These are phyloP conservation scores for Parmelia sp. DNA, from an alignment of 495 filamentous ascomycete genomes.

Conservation along the genomic window DNA sequence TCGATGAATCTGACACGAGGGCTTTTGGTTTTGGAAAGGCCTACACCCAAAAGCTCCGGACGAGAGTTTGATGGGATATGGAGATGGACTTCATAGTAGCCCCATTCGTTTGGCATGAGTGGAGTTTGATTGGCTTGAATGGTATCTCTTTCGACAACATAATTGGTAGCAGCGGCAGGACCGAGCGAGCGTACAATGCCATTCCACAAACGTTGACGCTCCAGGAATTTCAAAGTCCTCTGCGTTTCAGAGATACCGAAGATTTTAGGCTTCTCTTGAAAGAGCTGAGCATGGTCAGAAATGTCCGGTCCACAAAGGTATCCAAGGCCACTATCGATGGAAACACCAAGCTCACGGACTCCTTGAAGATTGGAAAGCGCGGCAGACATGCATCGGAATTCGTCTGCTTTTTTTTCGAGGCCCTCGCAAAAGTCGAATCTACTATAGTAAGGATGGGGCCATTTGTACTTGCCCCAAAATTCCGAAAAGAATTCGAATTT, in stretches of 20 bases:
- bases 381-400: conserved; percentile 41
- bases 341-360: conserved; percentile 47
- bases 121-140: neutral
- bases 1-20: conserved; percentile 5
- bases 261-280: conserved; percentile 21
- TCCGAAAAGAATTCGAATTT: conserved; percentile 35
- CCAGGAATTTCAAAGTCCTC: neutral
- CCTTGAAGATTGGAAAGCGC: conserved; percentile 39
- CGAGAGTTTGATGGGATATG: neutral
- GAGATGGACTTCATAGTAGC: conserved; percentile 1
- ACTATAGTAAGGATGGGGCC: conserved; percentile 44
- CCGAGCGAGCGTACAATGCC: conserved; percentile 6
- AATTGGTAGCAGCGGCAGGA: neutral
- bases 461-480: conserved; percentile 49
- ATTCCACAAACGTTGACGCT: conserved; percentile 17
- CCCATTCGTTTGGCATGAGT: neutral
- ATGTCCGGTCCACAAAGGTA: conserved; percentile 45
- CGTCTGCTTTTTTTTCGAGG: conserved; percentile 48
- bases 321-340: conserved; percentile 50
- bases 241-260: conserved; percentile 19
- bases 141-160: conserved; percentile 1
- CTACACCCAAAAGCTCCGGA: neutral
- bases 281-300: conserved; percentile 26
- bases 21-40: neutral
- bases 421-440: conserved; percentile 43